phyloP scores from a whole-genome alignment of 2,329 filamentous ascomycete genomes.

The Rosellinia necatrix region DNA sequence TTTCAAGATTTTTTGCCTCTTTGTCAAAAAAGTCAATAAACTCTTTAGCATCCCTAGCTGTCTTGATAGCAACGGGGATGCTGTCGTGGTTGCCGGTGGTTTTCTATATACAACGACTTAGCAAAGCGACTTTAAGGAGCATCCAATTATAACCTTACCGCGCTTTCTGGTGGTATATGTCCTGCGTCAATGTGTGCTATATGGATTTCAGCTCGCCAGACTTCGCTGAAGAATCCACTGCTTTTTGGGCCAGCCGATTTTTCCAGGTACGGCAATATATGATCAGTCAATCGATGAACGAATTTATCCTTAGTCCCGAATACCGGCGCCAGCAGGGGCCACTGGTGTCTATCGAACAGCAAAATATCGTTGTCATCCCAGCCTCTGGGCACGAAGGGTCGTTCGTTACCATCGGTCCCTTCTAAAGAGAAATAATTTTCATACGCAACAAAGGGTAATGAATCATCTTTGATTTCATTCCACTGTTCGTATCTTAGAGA shows the following conservation, averaged over 20 bases:
- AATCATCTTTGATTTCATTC: background rate
- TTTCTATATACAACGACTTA: background rate
- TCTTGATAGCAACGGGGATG: slow-evolving; percentile 7
- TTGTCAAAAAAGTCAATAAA: background rate
- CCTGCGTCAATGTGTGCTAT: background rate
- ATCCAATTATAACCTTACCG: background rate
- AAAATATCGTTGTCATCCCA: slow-evolving; percentile 1
- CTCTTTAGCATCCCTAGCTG: background rate
- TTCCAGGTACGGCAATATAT: background rate
- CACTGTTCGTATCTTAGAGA: background rate
- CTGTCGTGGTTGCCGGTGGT: background rate
- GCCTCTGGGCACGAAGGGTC: background rate
- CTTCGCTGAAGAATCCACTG: slow-evolving; percentile 7
- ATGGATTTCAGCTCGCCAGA: slow-evolving; percentile 1
- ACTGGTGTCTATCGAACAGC: background rate
- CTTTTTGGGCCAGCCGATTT: background rate
- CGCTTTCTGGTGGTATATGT: background rate
- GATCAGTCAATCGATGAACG: background rate
- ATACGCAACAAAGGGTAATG: background rate
- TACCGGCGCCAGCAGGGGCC: background rate
- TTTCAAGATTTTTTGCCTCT: slow-evolving; percentile 4
- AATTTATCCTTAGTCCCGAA: slow-evolving; percentile 4
- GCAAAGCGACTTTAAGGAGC: background rate
- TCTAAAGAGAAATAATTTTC: background rate
- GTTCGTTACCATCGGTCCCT: background rate